Base-by-base conservation (phyloP, 805 yeast genomes). In the Pichia gijzeniarum region DNA sequence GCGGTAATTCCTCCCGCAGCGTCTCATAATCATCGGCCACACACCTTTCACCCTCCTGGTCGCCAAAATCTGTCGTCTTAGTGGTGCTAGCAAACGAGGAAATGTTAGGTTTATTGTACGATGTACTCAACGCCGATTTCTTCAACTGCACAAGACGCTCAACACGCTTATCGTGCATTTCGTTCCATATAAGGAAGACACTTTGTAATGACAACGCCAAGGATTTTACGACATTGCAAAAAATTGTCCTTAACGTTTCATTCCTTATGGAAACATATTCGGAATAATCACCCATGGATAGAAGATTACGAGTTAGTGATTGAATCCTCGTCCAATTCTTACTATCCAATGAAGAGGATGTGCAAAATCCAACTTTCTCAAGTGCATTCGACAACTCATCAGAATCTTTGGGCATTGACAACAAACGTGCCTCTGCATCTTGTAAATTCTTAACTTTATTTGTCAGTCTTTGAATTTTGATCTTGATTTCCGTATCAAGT, bases 181-280 rank as follows among this genome's bases (percentile, higher is more conserved):
- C 48, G 16, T 77, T 71, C 52, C 79, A 77, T 12, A 57, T 54
- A 18, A 70, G 63, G 32, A 77, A 74, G 5, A 72, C 64, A 3
- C 55, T 46, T 33, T 70, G 71, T 9, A 77, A 62, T 43, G 69
- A 53, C 39, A 73, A 61, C 39, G 72, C 72, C 27, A 80, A 60
- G 22, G 77, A 73, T 45, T 70, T 68, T 34, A 80, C 56, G 0
- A 80, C 64, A 37, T 76, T 79, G 12, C 65, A 61, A 45, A 85
- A 65, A 45, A 76, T 75, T 25, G 65, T 57, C 4, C 66, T 63
- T 30, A 73, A 59, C 0, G 77, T 67, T 9, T 54, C 50, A 46
- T 66, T 67, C 40, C 65, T 68, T 1, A 69, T 44, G 14, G 62
- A 54, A 35, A 61, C 54, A 13, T 64, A 63, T 3, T 67, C 68